phyloP scores from a whole-genome alignment of 1,139 yeast genomes.

The Suhomyces maxii region DNA sequence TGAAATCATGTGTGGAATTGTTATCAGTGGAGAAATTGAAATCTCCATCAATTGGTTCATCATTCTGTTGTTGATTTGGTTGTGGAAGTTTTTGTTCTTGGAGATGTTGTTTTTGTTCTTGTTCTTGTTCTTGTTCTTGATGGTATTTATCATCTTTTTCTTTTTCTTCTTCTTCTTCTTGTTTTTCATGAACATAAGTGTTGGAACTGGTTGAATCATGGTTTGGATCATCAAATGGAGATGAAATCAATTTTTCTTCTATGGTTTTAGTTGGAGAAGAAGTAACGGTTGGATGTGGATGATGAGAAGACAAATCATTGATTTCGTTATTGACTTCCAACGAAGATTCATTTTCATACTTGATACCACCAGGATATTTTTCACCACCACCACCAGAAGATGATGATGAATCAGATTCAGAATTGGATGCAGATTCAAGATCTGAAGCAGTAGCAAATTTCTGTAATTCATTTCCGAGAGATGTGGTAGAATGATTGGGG shows the following conservation, averaged over 20 bases:
- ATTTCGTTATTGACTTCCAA: slow-evolving; percentile 15
- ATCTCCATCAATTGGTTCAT: slow-evolving; percentile 25
- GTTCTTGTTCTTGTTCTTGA: not conserved
- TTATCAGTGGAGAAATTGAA: slow-evolving; percentile 27
- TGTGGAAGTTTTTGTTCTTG: slow-evolving; percentile 1
- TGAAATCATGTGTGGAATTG: slow-evolving; percentile 9
- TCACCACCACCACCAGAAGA: slow-evolving; percentile 15
- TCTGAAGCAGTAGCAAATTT: slow-evolving; percentile 12
- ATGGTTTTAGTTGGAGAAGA: not conserved
- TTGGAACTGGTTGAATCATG: slow-evolving; percentile 7
- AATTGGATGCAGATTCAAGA: slow-evolving; percentile 20
- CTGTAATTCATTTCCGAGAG: slow-evolving; percentile 9
- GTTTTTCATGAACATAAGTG: not conserved
- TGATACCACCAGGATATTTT: slow-evolving; percentile 20
- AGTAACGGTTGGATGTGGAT: slow-evolving; percentile 5
- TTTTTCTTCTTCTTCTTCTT: slow-evolving; percentile 1
- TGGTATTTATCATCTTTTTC: slow-evolving; percentile 1
- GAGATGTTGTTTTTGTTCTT: too few species aligned
- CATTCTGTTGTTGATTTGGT: not conserved
- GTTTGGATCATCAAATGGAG: slow-evolving; percentile 24
- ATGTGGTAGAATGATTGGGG: slow-evolving; percentile 28
- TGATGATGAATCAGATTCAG: slow-evolving; percentile 15
- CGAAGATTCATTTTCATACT: slow-evolving; percentile 32
- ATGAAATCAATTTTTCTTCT: slow-evolving; percentile 6
- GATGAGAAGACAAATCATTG: not conserved